Percentiles rank a stretch among this genome's conserved stretches.
Evolutionary conservation across 352 stramenopile genomes (phyloP).

Genomic region (Thraustochytrium sp.): DNA sequence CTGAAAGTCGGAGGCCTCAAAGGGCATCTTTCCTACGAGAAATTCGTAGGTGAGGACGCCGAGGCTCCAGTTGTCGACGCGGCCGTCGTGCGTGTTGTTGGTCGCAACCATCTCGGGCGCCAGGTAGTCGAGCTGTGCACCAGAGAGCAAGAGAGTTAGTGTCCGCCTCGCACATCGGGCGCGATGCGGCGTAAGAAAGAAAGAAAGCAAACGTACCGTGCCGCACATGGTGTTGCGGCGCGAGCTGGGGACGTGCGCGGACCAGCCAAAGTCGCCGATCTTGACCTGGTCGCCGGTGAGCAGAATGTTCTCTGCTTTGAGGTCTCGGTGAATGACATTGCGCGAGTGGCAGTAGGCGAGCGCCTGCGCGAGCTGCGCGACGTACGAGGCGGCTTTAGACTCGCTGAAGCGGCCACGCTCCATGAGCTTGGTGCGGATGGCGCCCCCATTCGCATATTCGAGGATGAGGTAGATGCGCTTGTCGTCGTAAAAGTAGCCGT

Average conservation of each 20-base stretch:
- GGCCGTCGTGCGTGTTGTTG: slow-evolving; percentile 90
- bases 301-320: slow-evolving; percentile 99
- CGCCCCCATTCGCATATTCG: slow-evolving; percentile 93
- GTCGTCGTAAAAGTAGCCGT: slow-evolving; percentile 51
- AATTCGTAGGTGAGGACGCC: slow-evolving; percentile 99
- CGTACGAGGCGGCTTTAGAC: slow-evolving; percentile 81
- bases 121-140: slow-evolving; percentile 96
- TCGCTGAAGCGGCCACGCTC: slow-evolving; percentile 81
- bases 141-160: too few species aligned
- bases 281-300: slow-evolving; percentile 91
- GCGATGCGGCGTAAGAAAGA: too few species aligned
- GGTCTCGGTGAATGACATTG: slow-evolving; percentile 98
- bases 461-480: slow-evolving; percentile 99
- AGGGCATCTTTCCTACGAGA: slow-evolving; percentile 90
- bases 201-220: slow-evolving; percentile 62
- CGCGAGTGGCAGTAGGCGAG: slow-evolving; percentile 97
- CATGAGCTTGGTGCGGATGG: slow-evolving; percentile 95
- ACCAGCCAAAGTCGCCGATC: slow-evolving; percentile 99
- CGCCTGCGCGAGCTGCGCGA: slow-evolving; percentile 84
- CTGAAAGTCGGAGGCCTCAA: slow-evolving; percentile 64
- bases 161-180: too few species aligned
- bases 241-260: slow-evolving; percentile 72
- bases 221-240: slow-evolving; percentile 87
- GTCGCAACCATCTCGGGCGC: slow-evolving; percentile 99
- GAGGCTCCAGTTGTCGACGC: slow-evolving; percentile 96